Evolutionary conservation across 2,329 filamentous ascomycete species (phyloP).

Genomic region (Amesomyces nigricolor): DNA sequence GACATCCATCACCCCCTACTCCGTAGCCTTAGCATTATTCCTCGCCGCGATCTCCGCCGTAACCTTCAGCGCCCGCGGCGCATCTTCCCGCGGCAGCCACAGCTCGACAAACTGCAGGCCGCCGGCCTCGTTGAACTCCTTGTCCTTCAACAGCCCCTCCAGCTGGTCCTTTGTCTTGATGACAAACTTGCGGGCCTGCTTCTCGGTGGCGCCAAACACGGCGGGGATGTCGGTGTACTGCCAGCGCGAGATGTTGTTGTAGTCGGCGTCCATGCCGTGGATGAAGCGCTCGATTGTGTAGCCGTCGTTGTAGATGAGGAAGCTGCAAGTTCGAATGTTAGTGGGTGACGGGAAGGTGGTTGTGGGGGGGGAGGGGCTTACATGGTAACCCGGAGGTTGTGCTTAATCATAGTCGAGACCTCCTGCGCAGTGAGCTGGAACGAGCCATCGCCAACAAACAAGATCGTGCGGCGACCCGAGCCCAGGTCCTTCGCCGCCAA

Average conservation of each 20-base stretch:
- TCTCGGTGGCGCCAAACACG: conserved; percentile 58
- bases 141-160: conserved; percentile 57
- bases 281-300: conserved; percentile 88
- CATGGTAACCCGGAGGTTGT: conserved; percentile 70
- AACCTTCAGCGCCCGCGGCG: conserved; percentile 61
- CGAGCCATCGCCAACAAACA: conserved; percentile 86
- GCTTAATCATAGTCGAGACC: conserved; percentile 74
- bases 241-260: conserved; percentile 79
- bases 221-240: conserved; percentile 62
- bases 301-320: conserved; percentile 81
- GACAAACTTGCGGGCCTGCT: conserved; percentile 56
- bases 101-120: conserved; percentile 70
- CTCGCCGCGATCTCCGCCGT: conserved; percentile 66
- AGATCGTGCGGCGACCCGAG: conserved; percentile 59
- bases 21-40: conserved; percentile 50
- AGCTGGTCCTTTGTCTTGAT: conserved; percentile 66
- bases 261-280: conserved; percentile 71
- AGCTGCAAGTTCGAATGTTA: conserved; percentile 38
- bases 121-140: conserved; percentile 54
- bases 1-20: conserved; percentile 2
- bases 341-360: no score
- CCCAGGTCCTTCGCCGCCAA: conserved; percentile 64
- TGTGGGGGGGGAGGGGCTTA: conserved; percentile 35
- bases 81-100: conserved; percentile 74
- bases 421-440: conserved; percentile 83